Evolutionary conservation across 305 asterid species (phyloP).

Genomic region (Fraxinus angustifolia): DNA sequence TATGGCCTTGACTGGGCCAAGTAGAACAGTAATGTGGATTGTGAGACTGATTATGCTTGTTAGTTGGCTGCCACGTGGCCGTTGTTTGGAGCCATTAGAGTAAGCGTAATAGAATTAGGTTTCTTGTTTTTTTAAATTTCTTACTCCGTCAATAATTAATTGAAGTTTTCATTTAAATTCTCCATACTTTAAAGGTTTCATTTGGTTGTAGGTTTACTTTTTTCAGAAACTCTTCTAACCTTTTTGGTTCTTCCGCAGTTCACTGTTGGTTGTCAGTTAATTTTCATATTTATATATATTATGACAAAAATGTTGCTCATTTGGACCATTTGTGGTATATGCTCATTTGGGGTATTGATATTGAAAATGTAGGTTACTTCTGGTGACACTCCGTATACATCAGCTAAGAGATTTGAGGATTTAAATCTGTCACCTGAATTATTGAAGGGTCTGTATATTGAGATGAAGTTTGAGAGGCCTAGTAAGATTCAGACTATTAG

Average conservation of each 20-base stretch:
- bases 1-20: neutral
- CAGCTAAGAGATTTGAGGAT: slow-evolving; percentile 81
- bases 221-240: neutral
- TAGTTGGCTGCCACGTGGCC: neutral
- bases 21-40: neutral
- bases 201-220: neutral
- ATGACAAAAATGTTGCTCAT: neutral
- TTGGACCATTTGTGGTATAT: neutral
- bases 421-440: slow-evolving; percentile 63
- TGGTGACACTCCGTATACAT: slow-evolving; percentile 67
- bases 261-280: neutral
- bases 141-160: neutral
- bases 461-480: slow-evolving; percentile 79
- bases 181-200: neutral
- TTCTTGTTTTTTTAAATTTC: neutral
- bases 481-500: slow-evolving; percentile 79
- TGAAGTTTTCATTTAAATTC: neutral
- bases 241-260: neutral
- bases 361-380: slow-evolving; percentile 52
- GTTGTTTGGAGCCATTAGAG: neutral
- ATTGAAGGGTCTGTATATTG: slow-evolving; percentile 70
- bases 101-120: neutral
- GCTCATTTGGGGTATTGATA: slow-evolving; percentile 3
- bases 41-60: neutral
- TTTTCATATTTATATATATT: neutral